phyloP scores from a whole-genome alignment of 495 filamentous ascomycete species.

The Staphylotrichum tortipilum region DNA sequence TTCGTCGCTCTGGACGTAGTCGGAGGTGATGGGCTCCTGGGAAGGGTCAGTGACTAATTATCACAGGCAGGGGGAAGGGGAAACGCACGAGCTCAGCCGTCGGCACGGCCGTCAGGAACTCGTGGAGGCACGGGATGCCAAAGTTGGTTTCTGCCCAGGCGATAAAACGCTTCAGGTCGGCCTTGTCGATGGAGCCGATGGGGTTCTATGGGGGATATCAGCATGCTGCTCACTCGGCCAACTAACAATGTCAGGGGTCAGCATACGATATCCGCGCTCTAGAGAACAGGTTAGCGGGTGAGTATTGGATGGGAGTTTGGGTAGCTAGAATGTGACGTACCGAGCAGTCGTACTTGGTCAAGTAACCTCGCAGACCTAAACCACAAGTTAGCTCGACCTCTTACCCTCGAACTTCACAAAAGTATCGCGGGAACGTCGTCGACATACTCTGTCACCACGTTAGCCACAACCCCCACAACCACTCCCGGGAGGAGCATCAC shows the following conservation, averaged over 20 bases:
- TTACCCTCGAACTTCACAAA: not conserved
- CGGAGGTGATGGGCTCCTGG: slow-evolving; percentile 59
- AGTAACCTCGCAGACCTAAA: slow-evolving; percentile 51
- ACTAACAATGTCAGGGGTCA: slow-evolving; percentile 28
- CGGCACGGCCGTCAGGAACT: slow-evolving; percentile 66
- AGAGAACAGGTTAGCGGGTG: not conserved
- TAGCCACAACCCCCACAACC: slow-evolving; percentile 15
- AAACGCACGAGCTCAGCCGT: slow-evolving; percentile 59
- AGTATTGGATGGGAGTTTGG: not conserved
- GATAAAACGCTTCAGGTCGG: slow-evolving; percentile 74
- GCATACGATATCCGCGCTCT: slow-evolving; percentile 18
- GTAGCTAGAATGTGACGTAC: not conserved
- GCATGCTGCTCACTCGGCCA: slow-evolving; percentile 15
- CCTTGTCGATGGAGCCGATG: slow-evolving; percentile 62
- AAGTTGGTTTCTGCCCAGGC: slow-evolving; percentile 53
- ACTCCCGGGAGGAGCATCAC: not conserved
- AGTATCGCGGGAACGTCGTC: too few species aligned
- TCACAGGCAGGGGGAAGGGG: not conserved
- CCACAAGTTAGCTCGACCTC: not conserved
- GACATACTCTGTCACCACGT: slow-evolving; percentile 18
- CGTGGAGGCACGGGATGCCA: slow-evolving; percentile 63
- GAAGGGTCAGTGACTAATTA: not conserved
- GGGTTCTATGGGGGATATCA: slow-evolving; percentile 49
- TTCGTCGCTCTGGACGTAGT: slow-evolving; percentile 63
- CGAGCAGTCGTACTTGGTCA: slow-evolving; percentile 26